Conservation (phyloP, 805 yeast genomes). For the Suhomyces sp. region DNA sequence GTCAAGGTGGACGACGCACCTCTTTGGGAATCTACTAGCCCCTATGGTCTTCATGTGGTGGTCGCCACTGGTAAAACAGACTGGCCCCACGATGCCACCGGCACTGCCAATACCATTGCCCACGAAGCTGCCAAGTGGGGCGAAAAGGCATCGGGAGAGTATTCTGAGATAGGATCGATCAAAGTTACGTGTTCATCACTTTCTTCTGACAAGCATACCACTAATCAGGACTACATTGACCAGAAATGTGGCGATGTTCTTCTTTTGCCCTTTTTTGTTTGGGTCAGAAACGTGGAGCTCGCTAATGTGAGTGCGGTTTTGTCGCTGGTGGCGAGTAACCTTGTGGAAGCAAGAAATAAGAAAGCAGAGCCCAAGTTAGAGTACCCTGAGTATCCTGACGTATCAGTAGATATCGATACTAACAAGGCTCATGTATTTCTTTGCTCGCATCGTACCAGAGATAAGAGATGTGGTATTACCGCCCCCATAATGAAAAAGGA, state of each 20-base stretch:
- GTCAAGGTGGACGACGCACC: conserved; percentile 41
- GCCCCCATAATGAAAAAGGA: conserved; percentile 87
- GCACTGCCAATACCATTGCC: conserved; percentile 43
- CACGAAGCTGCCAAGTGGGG: conserved; percentile 42
- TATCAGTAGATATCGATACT: conserved; percentile 30
- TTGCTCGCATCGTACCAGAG: conserved; percentile 90
- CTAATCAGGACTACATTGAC: conserved; percentile 38
- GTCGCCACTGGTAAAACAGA: conserved; percentile 82
- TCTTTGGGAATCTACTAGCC: conserved; percentile 69
- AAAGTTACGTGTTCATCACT: conserved; percentile 57
- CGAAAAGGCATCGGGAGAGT: conserved; percentile 11
- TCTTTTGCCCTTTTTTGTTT: conserved; percentile 70
- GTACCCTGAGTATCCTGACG: conserved; percentile 23
- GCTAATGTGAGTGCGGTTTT: conserved; percentile 46
- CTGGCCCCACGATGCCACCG: conserved; percentile 77
- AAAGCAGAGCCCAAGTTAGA: conserved; percentile 1
- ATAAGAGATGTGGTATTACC: conserved; percentile 88
- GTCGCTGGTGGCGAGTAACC: conserved; percentile 39
- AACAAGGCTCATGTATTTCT: conserved; percentile 56
- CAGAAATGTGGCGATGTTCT: conserved; percentile 57
- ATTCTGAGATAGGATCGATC: conserved; percentile 29
- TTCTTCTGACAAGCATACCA: conserved; percentile 43
- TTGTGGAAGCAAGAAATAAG: conserved; percentile 26
- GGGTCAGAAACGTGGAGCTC: conserved; percentile 53
- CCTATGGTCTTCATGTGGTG: conserved; percentile 67